Conservation (phyloP, 2,329 filamentous ascomycete species). For the Sporothrix variecibatus region DNA sequence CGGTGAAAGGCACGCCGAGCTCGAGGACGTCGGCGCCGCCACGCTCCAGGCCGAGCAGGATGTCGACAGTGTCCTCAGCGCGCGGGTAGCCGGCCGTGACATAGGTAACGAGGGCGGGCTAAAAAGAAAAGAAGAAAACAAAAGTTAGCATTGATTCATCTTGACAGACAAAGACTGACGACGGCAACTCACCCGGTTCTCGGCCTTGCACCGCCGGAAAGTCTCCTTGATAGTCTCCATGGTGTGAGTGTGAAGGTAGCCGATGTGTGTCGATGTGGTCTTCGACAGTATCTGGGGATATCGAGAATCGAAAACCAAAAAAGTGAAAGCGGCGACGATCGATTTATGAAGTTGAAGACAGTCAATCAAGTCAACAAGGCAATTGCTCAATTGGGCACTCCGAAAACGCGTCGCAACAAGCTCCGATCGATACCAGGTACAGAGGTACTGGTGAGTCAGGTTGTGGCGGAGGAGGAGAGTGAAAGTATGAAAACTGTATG, state of each 20-base stretch:
- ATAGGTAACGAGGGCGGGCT: slow-evolving; percentile 90
- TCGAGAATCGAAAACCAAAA: background rate
- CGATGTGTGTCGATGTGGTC: background rate
- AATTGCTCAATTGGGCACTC: slow-evolving; percentile 18
- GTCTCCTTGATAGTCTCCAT: slow-evolving; percentile 63
- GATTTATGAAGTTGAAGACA: background rate
- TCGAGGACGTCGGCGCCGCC: slow-evolving; percentile 95
- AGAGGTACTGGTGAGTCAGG: background rate
- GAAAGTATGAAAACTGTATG: background rate
- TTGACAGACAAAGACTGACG: no score
- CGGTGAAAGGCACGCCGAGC: slow-evolving; percentile 93
- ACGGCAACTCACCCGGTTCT: slow-evolving; percentile 50
- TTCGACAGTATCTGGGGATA: background rate
- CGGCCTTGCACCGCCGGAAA: slow-evolving; percentile 61
- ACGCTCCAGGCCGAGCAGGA: slow-evolving; percentile 86
- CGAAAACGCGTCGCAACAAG: background rate
- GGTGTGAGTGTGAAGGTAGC: slow-evolving; percentile 31
- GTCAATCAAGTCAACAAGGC: background rate
- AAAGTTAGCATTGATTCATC: background rate
- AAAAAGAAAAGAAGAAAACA: slow-evolving; percentile 17
- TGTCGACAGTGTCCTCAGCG: slow-evolving; percentile 76
- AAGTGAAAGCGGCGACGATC: background rate
- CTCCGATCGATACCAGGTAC: background rate
- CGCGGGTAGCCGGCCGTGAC: slow-evolving; percentile 92
- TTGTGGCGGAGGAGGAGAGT: background rate